Conservation (phyloP, 2,329 filamentous ascomycete species). For the Sarocladium strictum region DNA sequence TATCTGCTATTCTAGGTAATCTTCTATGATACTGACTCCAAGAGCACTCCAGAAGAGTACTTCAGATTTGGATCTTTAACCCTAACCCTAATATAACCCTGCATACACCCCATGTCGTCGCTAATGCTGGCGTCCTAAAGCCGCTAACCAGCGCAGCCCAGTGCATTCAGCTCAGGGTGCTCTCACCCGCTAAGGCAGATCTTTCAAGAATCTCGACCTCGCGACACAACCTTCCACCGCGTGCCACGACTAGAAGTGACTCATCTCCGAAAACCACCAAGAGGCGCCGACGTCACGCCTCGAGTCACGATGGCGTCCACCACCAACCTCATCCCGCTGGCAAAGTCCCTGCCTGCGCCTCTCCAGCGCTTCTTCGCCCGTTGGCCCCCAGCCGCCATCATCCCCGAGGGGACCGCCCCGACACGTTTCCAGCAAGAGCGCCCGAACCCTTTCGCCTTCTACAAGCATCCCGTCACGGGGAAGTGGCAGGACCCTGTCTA, state of each 20-base stretch:
- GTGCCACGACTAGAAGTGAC: not conserved
- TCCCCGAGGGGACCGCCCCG: constrained; percentile 37
- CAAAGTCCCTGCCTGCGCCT: constrained; percentile 67
- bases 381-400: constrained; percentile 68
- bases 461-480: constrained; percentile 71
- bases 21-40: too few species aligned
- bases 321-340: constrained; percentile 48
- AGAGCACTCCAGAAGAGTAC: too few species aligned
- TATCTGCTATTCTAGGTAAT: too few species aligned
- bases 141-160: too few species aligned
- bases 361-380: constrained; percentile 83
- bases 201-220: constrained; percentile 15
- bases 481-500: constrained; percentile 79
- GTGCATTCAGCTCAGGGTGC: not conserved
- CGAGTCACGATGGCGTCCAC: constrained; percentile 27
- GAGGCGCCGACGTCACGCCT: constrained; percentile 14
- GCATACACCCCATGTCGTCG: too few species aligned
- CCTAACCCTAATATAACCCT: too few species aligned
- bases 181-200: not conserved
- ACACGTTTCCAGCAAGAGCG: constrained; percentile 50
- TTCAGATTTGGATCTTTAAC: too few species aligned
- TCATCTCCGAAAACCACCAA: constrained; percentile 9
- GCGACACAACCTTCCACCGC: constrained; percentile 11
- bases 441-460: constrained; percentile 75
- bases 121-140: too few species aligned